phyloP scores from a whole-genome alignment of 139 green algal genomes.

The Tetraselmis striata region DNA sequence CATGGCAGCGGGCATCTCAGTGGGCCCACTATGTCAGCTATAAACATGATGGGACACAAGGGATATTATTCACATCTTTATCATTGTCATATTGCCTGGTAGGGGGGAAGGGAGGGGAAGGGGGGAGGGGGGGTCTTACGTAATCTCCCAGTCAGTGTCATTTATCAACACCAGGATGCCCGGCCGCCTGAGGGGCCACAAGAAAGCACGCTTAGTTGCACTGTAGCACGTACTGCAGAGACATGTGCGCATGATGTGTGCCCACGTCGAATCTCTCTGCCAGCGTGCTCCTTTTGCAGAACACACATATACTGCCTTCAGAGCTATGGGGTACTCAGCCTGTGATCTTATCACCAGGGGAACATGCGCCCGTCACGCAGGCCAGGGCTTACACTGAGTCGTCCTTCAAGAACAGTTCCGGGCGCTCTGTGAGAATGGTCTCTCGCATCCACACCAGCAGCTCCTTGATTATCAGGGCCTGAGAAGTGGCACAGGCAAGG shows the following conservation, averaged over 20 bases:
- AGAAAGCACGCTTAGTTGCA: too few relatives aligned
- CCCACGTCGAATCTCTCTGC: not conserved
- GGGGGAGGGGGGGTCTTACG: constrained; percentile 29
- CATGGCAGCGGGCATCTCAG: not conserved
- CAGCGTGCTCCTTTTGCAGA: not conserved
- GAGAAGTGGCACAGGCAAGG: not conserved
- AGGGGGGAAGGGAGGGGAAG: not conserved
- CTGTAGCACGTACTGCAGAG: too few relatives aligned
- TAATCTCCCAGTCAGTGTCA: constrained; percentile 90
- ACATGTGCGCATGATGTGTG: too few relatives aligned
- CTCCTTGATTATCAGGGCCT: constrained; percentile 47
- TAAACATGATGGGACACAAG: not conserved
- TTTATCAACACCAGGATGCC: constrained; percentile 92
- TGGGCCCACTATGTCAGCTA: not conserved
- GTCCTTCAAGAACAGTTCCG: constrained; percentile 84
- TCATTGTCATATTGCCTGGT: not conserved
- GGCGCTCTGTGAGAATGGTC: constrained; percentile 66
- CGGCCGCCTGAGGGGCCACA: constrained; percentile 56
- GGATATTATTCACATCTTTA: not conserved
- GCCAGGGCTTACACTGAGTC: constrained; percentile 56
- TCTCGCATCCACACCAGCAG: constrained; percentile 63
- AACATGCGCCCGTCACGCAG: not conserved
- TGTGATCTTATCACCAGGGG: too few relatives aligned
- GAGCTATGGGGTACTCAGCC: too few relatives aligned
- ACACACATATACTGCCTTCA: too few relatives aligned